Conservation (phyloP, 768 basidiomycete genomes). For the Rubroboletus pulcherrimus region DNA sequence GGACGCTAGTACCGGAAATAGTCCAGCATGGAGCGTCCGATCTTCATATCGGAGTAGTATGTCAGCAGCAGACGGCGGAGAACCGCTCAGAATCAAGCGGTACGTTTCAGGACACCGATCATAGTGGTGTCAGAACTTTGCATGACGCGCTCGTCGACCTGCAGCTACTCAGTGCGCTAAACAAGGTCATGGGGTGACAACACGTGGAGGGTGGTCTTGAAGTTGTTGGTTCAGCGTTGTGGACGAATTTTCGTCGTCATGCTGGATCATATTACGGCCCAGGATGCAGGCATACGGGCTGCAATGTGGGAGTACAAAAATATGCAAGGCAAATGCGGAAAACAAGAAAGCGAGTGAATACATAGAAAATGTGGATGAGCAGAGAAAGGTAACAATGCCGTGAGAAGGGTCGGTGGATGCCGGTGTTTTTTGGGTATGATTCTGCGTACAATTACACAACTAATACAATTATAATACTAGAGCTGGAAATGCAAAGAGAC, state of each 20-base stretch:
- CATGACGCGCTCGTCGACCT: not conserved
- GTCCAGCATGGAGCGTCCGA: not conserved
- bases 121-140: not conserved
- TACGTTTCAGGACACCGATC: not conserved
- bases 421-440: slow-evolving; percentile 9
- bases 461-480: slow-evolving; percentile 23
- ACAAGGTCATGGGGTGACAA: not conserved
- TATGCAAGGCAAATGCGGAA: slow-evolving; percentile 2
- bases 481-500: slow-evolving; percentile 1
- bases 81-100: not conserved
- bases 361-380: slow-evolving; percentile 5
- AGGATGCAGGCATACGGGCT: not conserved
- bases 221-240: slow-evolving; percentile 1
- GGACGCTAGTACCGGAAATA: not conserved
- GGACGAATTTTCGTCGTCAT: not conserved
- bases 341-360: slow-evolving; percentile 7
- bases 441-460: slow-evolving; percentile 26
- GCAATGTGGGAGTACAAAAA: slow-evolving; percentile 6
- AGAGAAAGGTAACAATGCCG: not conserved
- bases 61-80: not conserved
- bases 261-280: slow-evolving; percentile 2
- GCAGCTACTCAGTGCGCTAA: not conserved
- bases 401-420: slow-evolving; percentile 2
- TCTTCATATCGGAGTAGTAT: not conserved
- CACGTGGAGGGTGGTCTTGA: slow-evolving; percentile 4